These are phyloP conservation scores for Ceratocystis huliohia DNA, from an alignment of 2,329 filamentous ascomycete species.

Conservation along the genomic window DNA sequence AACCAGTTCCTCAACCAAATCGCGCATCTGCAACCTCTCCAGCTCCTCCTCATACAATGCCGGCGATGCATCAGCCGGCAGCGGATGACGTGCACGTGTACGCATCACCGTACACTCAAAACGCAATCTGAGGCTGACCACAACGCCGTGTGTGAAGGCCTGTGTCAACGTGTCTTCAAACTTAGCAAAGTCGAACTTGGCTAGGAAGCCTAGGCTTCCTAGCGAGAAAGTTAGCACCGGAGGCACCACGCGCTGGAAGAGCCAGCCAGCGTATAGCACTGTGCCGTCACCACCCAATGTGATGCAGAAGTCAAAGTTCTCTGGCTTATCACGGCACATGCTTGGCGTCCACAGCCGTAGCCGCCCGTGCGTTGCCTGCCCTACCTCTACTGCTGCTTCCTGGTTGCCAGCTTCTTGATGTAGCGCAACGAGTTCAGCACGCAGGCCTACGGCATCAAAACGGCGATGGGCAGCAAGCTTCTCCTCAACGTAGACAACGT, in stretches of 20 bases:
- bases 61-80: conserved; percentile 15
- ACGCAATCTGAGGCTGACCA: conserved; percentile 71
- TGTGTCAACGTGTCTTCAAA: conserved; percentile 56
- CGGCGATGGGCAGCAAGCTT: conserved; percentile 55
- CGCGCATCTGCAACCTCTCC: conserved; percentile 35
- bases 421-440: conserved; percentile 43
- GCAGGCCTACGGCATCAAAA: conserved; percentile 60
- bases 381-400: conserved; percentile 27
- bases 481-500: conserved; percentile 74
- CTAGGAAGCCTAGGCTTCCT: conserved; percentile 86
- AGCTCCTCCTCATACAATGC: conserved; percentile 29
- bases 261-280: conserved; percentile 88
- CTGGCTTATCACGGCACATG: conserved; percentile 64
- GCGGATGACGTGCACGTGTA: conserved; percentile 38
- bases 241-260: conserved; percentile 90
- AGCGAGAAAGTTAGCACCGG: conserved; percentile 85
- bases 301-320: conserved; percentile 86
- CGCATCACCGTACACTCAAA: conserved; percentile 95
- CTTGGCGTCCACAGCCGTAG: conserved; percentile 73
- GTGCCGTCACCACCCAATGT: conserved; percentile 94
- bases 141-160: conserved; percentile 72
- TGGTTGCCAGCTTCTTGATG: conserved; percentile 30
- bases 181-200: conserved; percentile 83
- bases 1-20: conserved; percentile 80
- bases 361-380: conserved; percentile 33